Conservation (phyloP, 768 basidiomycete genomes). For the Lentinula aciculospora region DNA sequence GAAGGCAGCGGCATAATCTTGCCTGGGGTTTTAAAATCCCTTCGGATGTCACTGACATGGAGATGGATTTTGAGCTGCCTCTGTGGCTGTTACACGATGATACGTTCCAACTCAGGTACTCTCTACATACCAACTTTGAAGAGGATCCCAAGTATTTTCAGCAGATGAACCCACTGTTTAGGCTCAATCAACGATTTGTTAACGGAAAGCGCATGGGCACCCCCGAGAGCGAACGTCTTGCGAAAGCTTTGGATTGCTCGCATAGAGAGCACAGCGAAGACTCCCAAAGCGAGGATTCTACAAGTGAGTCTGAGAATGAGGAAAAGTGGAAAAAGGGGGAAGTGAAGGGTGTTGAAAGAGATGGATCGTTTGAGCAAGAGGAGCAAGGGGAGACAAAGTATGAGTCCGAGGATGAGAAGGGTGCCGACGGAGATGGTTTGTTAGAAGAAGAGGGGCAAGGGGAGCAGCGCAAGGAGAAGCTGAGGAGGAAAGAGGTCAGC, state of each 20-base stretch:
- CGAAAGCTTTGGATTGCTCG: background rate
- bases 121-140: background rate
- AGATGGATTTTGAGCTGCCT: constrained; percentile 53
- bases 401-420: no score
- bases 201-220: background rate
- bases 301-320: background rate
- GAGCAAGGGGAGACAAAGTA: background rate
- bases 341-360: background rate
- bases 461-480: background rate
- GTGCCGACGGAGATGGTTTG: no score
- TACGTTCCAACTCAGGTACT: background rate
- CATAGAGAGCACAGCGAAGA: constrained; percentile 5
- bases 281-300: constrained; percentile 1
- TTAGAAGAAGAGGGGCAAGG: no score
- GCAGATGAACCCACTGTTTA: constrained; percentile 1
- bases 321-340: background rate
- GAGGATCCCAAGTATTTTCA: constrained; percentile 1
- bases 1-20: constrained; percentile 42
- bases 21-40: constrained; percentile 63
- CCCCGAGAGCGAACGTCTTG: background rate
- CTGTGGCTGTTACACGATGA: constrained; percentile 33
- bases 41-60: constrained; percentile 33
- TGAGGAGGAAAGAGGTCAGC: background rate
- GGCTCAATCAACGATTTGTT: background rate
- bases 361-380: background rate